A percentile compares a stretch with the other conserved stretches of the same genome.
These are phyloP conservation scores for Fusarium sp. DNA, from an alignment of 2,329 filamentous ascomycete genomes.

Conservation along the genomic window DNA sequence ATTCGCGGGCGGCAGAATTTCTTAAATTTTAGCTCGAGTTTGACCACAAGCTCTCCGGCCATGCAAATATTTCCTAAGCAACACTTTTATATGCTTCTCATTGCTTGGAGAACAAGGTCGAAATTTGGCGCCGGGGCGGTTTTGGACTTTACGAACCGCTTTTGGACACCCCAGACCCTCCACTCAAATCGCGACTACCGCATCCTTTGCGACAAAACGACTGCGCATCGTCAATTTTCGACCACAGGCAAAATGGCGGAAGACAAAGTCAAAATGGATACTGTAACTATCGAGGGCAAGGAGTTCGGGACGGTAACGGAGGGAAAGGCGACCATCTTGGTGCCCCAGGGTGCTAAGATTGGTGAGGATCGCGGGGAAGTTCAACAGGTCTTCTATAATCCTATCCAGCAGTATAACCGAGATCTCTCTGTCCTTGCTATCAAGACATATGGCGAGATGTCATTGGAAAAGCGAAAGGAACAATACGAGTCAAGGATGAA, in stretches of 20 bases:
- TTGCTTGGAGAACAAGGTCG: slow-evolving; percentile 27
- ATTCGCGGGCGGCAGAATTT: slow-evolving; percentile 22
- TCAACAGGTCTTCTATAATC: slow-evolving; percentile 96
- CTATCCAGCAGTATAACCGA: slow-evolving; percentile 98
- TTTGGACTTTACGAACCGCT: background rate
- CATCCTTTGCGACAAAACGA: slow-evolving; percentile 3
- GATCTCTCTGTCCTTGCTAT: slow-evolving; percentile 94
- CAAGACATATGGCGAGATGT: slow-evolving; percentile 83
- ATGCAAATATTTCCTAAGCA: slow-evolving; percentile 33
- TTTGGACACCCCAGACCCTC: background rate
- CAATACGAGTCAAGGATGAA: slow-evolving; percentile 55
- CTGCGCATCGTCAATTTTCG: slow-evolving; percentile 28
- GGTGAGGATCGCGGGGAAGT: slow-evolving; percentile 67
- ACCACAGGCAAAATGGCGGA: slow-evolving; percentile 38
- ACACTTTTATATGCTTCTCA: slow-evolving; percentile 34
- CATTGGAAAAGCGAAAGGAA: slow-evolving; percentile 58
- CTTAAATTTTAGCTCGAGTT: slow-evolving; percentile 28
- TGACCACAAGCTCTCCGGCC: slow-evolving; percentile 4
- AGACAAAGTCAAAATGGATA: slow-evolving; percentile 32
- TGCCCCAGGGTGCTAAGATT: slow-evolving; percentile 59
- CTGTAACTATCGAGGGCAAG: slow-evolving; percentile 55
- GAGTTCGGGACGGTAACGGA: slow-evolving; percentile 65
- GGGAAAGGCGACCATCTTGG: slow-evolving; percentile 67
- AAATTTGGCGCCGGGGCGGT: slow-evolving; percentile 25
- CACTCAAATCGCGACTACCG: background rate